Conservation (phyloP, 352 stramenopile species). For the Pythium brassicae region DNA sequence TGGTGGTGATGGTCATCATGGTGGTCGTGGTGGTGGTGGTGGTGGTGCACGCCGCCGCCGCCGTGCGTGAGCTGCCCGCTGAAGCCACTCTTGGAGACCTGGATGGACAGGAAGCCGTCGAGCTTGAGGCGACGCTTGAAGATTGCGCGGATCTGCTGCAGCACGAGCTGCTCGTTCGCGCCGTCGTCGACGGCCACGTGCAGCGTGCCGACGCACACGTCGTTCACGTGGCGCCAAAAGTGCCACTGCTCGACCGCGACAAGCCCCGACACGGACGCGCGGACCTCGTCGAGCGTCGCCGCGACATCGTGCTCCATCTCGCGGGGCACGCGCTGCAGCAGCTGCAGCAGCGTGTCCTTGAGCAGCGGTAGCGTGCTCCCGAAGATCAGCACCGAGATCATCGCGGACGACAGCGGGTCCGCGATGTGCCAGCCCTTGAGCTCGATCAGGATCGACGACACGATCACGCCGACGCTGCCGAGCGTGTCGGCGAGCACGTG, state of each 20-base stretch:
- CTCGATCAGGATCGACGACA: slow-evolving; percentile 84
- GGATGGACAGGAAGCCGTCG: slow-evolving; percentile 54
- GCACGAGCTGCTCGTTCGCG: slow-evolving; percentile 50
- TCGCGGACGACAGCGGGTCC: slow-evolving; percentile 74
- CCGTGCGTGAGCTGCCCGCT: slow-evolving; percentile 17
- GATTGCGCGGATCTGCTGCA: slow-evolving; percentile 42
- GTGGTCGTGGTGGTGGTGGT: slow-evolving; percentile 12
- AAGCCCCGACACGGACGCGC: slow-evolving; percentile 35
- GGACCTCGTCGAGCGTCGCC: slow-evolving; percentile 42
- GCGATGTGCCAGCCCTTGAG: slow-evolving; percentile 81
- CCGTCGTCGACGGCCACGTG: slow-evolving; percentile 46
- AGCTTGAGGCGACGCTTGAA: slow-evolving; percentile 36
- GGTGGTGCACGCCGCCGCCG: slow-evolving; percentile 16
- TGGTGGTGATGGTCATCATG: slow-evolving; percentile 12
- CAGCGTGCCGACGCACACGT: slow-evolving; percentile 52
- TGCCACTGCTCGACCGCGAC: slow-evolving; percentile 59
- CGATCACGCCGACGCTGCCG: slow-evolving; percentile 86
- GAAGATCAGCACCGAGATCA: slow-evolving; percentile 84
- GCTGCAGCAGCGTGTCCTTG: slow-evolving; percentile 63
- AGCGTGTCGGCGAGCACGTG: slow-evolving; percentile 88
- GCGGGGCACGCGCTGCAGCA: slow-evolving; percentile 64
- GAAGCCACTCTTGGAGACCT: slow-evolving; percentile 50
- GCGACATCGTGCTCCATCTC: slow-evolving; percentile 45
- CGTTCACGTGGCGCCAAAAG: slow-evolving; percentile 69
- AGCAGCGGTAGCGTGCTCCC: slow-evolving; percentile 77